A percentile compares a stretch with the other conserved stretches of the same genome.
Evolutionary conservation across 495 filamentous ascomycete species (phyloP).

Genomic region (Xylaria cubensis): DNA sequence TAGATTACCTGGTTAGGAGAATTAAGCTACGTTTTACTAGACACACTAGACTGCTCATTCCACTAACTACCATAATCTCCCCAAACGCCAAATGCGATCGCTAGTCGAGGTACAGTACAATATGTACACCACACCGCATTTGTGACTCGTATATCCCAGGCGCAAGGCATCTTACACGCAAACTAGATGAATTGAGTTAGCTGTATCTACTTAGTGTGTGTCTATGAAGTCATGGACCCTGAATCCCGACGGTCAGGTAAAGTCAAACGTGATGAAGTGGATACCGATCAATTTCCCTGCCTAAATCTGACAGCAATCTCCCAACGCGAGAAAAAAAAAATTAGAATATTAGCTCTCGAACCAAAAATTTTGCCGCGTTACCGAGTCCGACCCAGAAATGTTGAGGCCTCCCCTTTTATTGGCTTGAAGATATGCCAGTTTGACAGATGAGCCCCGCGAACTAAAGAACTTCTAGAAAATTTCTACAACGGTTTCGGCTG

Average conservation of each 20-base stretch:
- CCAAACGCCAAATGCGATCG: neutral
- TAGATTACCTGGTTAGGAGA: neutral
- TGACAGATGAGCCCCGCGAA: neutral
- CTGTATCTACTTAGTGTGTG: neutral
- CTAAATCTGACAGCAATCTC: conserved; percentile 24
- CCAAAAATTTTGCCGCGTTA: conserved; percentile 9
- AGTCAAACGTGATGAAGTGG: conserved; percentile 15
- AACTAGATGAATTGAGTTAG: conserved; percentile 5
- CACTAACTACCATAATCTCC: neutral
- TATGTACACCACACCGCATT: conserved; percentile 22
- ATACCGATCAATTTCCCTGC: conserved; percentile 13
- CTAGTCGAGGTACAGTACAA: conserved; percentile 14
- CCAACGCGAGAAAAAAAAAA: conserved; percentile 14
- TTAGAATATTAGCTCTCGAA: conserved; percentile 19
- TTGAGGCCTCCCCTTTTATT: conserved; percentile 10
- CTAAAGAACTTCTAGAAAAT: conserved; percentile 24
- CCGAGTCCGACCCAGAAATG: conserved; percentile 4
- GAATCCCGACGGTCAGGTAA: conserved; percentile 23
- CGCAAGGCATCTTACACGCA: neutral
- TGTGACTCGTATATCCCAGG: conserved; percentile 18
- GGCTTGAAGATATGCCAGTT: neutral
- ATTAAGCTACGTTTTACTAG: conserved; percentile 4
- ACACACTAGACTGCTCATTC: neutral
- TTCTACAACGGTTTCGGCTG: conserved; percentile 13
- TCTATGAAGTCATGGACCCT: conserved; percentile 28